Base-by-base conservation (phyloP, 176 grass and related monocot genomes). In the Bonia amplexicaulis region DNA sequence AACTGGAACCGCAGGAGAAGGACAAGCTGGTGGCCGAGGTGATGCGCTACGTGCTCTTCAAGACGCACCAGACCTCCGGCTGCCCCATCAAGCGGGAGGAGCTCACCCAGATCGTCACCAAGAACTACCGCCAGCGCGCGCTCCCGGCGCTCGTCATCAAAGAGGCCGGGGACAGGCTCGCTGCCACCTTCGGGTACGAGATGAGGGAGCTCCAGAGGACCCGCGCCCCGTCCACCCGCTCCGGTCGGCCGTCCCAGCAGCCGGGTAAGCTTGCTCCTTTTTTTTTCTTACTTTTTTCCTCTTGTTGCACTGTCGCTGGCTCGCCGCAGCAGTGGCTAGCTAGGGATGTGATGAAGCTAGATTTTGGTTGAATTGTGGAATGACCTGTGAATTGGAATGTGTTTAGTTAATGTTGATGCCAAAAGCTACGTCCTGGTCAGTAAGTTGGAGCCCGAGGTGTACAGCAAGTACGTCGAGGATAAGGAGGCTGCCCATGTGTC, bases 21-120 rank as follows among this genome's bases (percentile, higher is more conserved):
- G 96, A 98, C 76, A 98, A 95, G 77, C 80, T 98, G 48, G 95
- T 98, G 26, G 89, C 89, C 14, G 93, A 98, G 76, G 93, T 98
- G 71, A 93, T 93, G 80, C 93, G 93, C 25, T 90, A 90, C 66
- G 64, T 91, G 80, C 89, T 98, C 51, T 98, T 98, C 80, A 93
- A 89, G 89, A 87, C 83, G 44, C 87, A 95, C 65, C 96, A 98
- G 67, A 93, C 45, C 78, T 74, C 89, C 22, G 93, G 88, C 31
- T 93, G 87, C 82, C 93, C 96, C 69, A 92, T 98, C 85, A 98
- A 90, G 83, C 83, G 96, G 77, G 96, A 95, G 78, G 96, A 95
- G 79, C 74, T 98, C 76, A 93, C 93, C 1, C 85, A 90, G 48
- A 88, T 95, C 46, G n/a, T 98, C 68, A 98, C 93, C 17, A 98